A percentile compares a stretch with the other conserved stretches of the same genome.
Conservation (phyloP, 257 asterid genomes). For the Verbascum thapsus region DNA sequence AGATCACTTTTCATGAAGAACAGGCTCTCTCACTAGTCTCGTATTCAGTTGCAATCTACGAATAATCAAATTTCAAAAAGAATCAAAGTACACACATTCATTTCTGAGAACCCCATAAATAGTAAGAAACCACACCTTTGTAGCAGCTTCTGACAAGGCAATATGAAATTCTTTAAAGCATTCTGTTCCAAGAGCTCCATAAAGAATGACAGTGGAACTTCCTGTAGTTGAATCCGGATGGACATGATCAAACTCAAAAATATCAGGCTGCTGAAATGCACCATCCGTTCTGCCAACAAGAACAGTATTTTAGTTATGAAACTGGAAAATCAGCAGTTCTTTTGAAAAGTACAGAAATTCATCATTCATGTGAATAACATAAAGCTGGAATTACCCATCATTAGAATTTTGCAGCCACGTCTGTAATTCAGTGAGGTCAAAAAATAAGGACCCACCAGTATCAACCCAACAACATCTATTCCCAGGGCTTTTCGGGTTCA, state of each 20-base stretch:
- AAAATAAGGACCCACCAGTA: constrained; percentile 76
- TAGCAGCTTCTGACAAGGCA: constrained; percentile 70
- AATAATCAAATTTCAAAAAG: constrained; percentile 15
- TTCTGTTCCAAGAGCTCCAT: constrained; percentile 90
- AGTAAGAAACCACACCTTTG: constrained; percentile 48
- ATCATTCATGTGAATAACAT: constrained; percentile 24
- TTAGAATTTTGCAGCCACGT: constrained; percentile 65
- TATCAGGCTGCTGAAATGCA: constrained; percentile 86
- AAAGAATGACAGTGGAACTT: constrained; percentile 66
- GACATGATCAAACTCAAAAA: constrained; percentile 92
- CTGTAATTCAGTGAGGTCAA: constrained; percentile 63
- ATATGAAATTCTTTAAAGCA: constrained; percentile 87
- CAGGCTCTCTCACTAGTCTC: constrained; percentile 15
- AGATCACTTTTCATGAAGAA: constrained; percentile 1
- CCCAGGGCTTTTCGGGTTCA: constrained; percentile 50
- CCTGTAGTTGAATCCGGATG: constrained; percentile 82
- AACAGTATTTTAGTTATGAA: constrained; percentile 21
- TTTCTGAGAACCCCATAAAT: constrained; percentile 17
- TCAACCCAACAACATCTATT: constrained; percentile 96
- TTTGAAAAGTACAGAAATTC: constrained; percentile 1
- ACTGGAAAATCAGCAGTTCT: constrained; percentile 25
- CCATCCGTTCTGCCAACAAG: constrained; percentile 55
- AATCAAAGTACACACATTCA: constrained; percentile 1
- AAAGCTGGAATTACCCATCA: constrained; percentile 56
- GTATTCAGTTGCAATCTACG: constrained; percentile 9